Evolutionary conservation across 805 yeast species (phyloP), one percentile per base, ranked within the genome.

Genomic region (Candida maris): DNA sequence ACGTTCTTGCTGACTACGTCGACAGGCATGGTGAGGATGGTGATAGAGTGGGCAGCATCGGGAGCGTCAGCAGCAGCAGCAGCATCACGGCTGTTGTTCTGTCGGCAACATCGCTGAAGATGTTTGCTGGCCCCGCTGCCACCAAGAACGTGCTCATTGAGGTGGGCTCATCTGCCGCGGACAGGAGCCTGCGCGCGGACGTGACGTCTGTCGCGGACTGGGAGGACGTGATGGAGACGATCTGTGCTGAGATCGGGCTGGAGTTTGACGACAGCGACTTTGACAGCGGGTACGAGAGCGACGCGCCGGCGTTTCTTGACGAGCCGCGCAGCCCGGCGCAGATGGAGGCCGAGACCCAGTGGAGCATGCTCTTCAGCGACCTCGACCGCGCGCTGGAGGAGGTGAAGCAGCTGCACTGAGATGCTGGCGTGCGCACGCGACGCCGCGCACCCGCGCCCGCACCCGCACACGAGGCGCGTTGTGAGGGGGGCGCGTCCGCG

Each of bases 151-250:
- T 57, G 4, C 30, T 52, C 9, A 45, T 60, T 27, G 64, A 61
- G 37, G 42, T 61, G 7, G 48, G 57, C 16, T 38, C 57, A 2
- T 25, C 51, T 5, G 45, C 54, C 1, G 42, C 39, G 6, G 28
- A 25, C 7, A n/a, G 28, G 15, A 44, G 39, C 17, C 30, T 51
- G 20, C 23, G 28, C 3, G 44, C 47, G 26, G 31, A 18, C 15
- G 46, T 59, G 5, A 38, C 42, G 13, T 49, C 48, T 34, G 43
- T 58, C 16, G 48, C 61, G 3, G 44, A 46, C 10, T 62, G 67
- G 67, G 61, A 57, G 19, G 64, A 61, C 28, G 57, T 52, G 1
- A 62, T 62, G 67, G 67, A 62, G 27, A 53, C 52, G 2, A 50
- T 62, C 4, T 62, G 65, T 35, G 39, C 40, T 5, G 34, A 38